Evolutionary conservation across 805 yeast species (phyloP), one percentile per base, ranked within the genome.

Genomic region (Jamesozyma lodderae): DNA sequence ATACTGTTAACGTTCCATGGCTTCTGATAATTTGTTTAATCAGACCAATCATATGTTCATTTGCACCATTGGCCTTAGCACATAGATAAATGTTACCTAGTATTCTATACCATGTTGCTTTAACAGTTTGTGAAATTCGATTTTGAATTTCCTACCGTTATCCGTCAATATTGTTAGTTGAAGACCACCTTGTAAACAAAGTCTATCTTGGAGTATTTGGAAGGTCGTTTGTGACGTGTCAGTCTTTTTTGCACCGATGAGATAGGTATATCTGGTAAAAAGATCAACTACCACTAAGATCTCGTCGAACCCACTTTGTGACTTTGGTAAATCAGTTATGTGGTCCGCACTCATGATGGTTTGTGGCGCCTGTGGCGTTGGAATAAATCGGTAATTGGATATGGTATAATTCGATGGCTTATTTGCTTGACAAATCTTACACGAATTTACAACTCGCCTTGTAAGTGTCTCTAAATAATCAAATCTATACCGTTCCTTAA

Each of bases 11-110:
- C n/a, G n/a, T n/a, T n/a, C 29, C 14, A 26, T 26, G 29, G 16
- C 15, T 26, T 8, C 29, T 7, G 6, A 26, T 46, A 39, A 68
- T 62, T 4, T 59, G 35, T 38, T 57, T 63, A 24, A 61, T 64
- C 20, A 67, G 41, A 25, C 65, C 68, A 38, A 59, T 54, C 29
- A 26, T 26, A 8, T 14, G 8, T 26, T 26, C 29, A 14, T 26
- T 26, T 9, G 29, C 29, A 26, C 29, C 29, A 14, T 26, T 26
- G 6, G 29, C n/a, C 14, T 26, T 26, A 9, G 29, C 29, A 13
- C 29, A 14, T 26, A 26, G 6, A 26, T 26, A 8, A 14, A 26
- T n/a, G n/a, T n/a, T n/a, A n/a, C n/a, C n/a, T n/a, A 8, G 29
- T 26, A 13, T 7, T 26, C 14, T 26, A 26, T 26, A 13, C 29